Base-by-base conservation (phyloP, 768 basidiomycete species). In the Hericium coralloides region DNA sequence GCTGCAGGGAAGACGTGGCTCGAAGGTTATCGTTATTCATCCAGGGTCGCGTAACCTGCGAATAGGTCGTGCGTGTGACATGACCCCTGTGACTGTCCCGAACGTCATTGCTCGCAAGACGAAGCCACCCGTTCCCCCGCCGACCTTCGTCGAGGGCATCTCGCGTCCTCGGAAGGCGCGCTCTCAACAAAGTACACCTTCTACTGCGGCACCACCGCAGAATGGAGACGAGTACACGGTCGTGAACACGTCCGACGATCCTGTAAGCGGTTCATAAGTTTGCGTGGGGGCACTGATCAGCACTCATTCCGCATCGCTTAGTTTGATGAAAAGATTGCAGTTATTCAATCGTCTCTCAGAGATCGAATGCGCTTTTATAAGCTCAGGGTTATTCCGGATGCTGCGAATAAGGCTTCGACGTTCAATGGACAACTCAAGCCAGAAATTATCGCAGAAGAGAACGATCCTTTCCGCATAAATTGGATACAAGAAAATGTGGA, bases 331-430 rank as follows among this genome's bases (percentile, higher is more conserved):
- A 92, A 92, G 65, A 78, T 95, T 25, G 76, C 83, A 3, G 81
- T 82, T 4, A 84, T 91, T 18, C 79, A 79, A 1, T 70, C 81
- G 41, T 89, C 89, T 3, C 75, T 92, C 43, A 82, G 88, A 23
- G 89, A 91, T 55, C 75, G 89, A 53, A 91, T 92, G 89, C 79
- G 84, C 31, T 92, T 92, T 67, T 92, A 92, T 70, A 91, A 91
- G 68, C 74, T 91, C 56, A 80, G 79, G 53, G 86, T 84, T 55
- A 92, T 83, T 22, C 85, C 76, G 20, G 87, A 83, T 67, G 87
- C 82, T 43, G 80, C 81, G 6, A 76, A 74, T 51, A 84, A 89
- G 47, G 89, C 87, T 0, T 80, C 84, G 5, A 82, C 80, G 12
- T 92, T 87, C 69, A 97, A 95, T 66, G 82, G 83, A 58, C 84